A percentile compares a stretch with the other conserved stretches of the same genome.
Conservation (phyloP, 73 alveolate genomes). For the Paramecium caudatum region DNA sequence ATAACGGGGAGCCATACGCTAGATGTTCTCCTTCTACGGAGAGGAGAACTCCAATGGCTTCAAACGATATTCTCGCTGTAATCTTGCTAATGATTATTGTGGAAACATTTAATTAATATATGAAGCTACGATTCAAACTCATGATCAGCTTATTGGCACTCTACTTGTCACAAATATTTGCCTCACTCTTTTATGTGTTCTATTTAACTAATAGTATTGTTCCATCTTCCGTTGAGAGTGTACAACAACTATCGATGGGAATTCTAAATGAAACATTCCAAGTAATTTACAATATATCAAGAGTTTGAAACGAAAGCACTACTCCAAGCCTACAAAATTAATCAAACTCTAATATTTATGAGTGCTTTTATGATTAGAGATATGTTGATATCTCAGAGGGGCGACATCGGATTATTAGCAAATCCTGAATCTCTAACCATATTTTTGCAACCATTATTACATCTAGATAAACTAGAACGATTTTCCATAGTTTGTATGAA, state of each 20-base stretch:
- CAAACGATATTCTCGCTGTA: constrained; percentile 2
- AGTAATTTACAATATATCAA: neutral
- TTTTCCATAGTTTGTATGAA: neutral
- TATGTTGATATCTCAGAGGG: neutral
- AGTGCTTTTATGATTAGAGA: constrained; percentile 7
- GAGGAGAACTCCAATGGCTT: constrained; percentile 31
- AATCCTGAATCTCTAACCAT: neutral
- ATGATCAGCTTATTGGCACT: too few species aligned
- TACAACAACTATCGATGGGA: neutral
- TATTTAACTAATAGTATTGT: too few species aligned
- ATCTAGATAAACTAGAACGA: neutral
- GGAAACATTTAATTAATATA: neutral
- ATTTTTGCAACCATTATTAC: neutral
- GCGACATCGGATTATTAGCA: neutral
- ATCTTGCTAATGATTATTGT: neutral
- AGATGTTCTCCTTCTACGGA: constrained; percentile 8
- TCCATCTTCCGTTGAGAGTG: neutral
- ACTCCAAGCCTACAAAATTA: neutral
- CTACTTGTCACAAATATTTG: too few species aligned
- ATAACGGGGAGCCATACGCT: neutral
- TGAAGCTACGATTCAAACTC: too few species aligned
- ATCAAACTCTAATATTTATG: neutral
- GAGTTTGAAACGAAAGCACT: constrained; percentile 35
- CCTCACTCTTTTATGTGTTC: too few species aligned
- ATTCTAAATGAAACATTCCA: constrained; percentile 24